Conservation (phyloP, 2,329 filamentous ascomycete genomes). For the Pyrenophora teres region DNA sequence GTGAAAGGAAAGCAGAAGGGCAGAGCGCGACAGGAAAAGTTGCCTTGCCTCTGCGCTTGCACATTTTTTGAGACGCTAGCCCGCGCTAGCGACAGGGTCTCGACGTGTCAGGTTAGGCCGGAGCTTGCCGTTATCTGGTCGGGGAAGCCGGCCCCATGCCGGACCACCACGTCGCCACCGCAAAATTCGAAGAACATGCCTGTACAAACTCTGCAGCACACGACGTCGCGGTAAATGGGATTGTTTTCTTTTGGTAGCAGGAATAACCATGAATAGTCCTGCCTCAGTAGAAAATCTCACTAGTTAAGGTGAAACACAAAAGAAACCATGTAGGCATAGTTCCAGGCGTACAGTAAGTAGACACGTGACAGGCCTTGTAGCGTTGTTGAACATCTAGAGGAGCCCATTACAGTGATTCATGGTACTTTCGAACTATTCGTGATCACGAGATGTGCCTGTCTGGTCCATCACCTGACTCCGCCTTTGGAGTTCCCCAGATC, state of each 20-base stretch:
- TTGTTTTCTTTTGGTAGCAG: too few relatives aligned
- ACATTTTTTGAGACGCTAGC: slow-evolving; percentile 22
- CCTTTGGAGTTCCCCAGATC: slow-evolving; percentile 2
- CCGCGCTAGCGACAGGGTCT: slow-evolving; percentile 12
- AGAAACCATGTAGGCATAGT: too few relatives aligned
- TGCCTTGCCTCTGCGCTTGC: slow-evolving; percentile 34
- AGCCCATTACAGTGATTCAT: too few relatives aligned
- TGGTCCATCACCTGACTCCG: not conserved
- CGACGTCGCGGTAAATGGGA: too few relatives aligned
- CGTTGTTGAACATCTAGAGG: too few relatives aligned
- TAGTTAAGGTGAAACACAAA: too few relatives aligned
- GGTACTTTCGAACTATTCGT: not conserved
- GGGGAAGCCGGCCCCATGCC: slow-evolving; percentile 5
- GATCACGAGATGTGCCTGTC: not conserved
- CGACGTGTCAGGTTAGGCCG: slow-evolving; percentile 8
- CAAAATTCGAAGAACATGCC: not conserved
- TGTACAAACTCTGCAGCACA: not conserved
- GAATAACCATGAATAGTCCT: too few relatives aligned
- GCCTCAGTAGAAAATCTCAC: too few relatives aligned
- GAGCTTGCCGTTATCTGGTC: slow-evolving; percentile 12
- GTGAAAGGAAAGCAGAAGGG: slow-evolving; percentile 19
- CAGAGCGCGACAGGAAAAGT: slow-evolving; percentile 28
- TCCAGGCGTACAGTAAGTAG: too few relatives aligned
- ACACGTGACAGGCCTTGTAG: too few relatives aligned
- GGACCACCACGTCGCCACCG: slow-evolving; percentile 10